A percentile compares a stretch with the other conserved stretches of the same genome.
These are phyloP conservation scores for Waltiozyma sp. DNA, from an alignment of 1,139 yeast genomes.

Conservation along the genomic window DNA sequence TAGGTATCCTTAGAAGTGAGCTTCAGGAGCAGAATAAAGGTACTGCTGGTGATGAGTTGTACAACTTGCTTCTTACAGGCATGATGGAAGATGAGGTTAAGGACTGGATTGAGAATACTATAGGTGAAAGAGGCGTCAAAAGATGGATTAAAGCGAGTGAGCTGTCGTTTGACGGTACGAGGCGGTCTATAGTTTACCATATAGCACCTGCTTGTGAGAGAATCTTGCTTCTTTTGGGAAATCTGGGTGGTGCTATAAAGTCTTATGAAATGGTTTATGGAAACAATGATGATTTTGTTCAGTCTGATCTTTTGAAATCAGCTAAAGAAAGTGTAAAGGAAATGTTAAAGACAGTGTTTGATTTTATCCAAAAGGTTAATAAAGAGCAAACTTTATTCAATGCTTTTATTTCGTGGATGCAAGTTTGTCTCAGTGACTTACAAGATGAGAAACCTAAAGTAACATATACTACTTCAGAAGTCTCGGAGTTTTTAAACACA, in stretches of 20 bases:
- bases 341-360: slow-evolving; percentile 27
- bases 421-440: slow-evolving; percentile 19
- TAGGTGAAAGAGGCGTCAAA: slow-evolving; percentile 62
- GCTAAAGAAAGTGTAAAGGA: slow-evolving; percentile 24
- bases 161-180: slow-evolving; percentile 35
- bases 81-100: slow-evolving; percentile 36
- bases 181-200: slow-evolving; percentile 37
- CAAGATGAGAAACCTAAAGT: slow-evolving; percentile 15
- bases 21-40: slow-evolving; percentile 12
- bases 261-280: slow-evolving; percentile 20
- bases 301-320: slow-evolving; percentile 20
- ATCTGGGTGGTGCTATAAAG: slow-evolving; percentile 28
- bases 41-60: slow-evolving; percentile 27
- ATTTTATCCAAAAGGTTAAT: slow-evolving; percentile 35
- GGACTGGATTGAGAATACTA: slow-evolving; percentile 37
- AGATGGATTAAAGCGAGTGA: slow-evolving; percentile 44
- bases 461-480: slow-evolving; percentile 11
- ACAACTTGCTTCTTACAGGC: slow-evolving; percentile 47
- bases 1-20: slow-evolving; percentile 19
- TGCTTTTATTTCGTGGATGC: slow-evolving; percentile 40
- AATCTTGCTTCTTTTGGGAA: slow-evolving; percentile 37
- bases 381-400: slow-evolving; percentile 43
- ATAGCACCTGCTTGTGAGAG: slow-evolving; percentile 51
- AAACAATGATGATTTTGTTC: slow-evolving; percentile 4
- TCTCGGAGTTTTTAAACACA: slow-evolving; percentile 11